Conservation (phyloP, 495 filamentous ascomycete species). For the Lichenothelia convexa region DNA sequence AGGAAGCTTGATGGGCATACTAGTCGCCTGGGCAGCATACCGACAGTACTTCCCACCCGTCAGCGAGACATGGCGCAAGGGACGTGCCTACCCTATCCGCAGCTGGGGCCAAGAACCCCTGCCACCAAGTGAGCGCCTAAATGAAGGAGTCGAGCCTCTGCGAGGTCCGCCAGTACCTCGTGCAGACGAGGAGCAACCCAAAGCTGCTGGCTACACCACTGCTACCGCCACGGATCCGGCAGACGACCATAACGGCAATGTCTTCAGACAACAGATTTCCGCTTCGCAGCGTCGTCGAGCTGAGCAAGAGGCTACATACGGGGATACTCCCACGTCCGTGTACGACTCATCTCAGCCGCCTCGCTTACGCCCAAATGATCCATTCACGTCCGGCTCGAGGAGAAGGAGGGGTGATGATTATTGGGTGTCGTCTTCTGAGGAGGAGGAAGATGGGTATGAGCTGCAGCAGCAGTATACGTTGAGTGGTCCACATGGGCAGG, state of each 20-base stretch:
- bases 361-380: too few relatives aligned
- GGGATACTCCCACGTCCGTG: not conserved
- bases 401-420: constrained; percentile 5
- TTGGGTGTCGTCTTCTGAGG: constrained; percentile 12
- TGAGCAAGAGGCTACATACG: not conserved
- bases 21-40: constrained; percentile 19
- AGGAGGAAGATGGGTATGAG: constrained; percentile 7
- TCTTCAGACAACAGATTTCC: constrained; percentile 16
- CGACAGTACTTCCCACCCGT: constrained; percentile 30
- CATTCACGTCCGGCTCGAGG: too few relatives aligned
- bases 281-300: constrained; percentile 10
- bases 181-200: constrained; percentile 9
- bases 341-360: too few relatives aligned
- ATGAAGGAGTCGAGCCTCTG: constrained; percentile 9
- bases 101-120: constrained; percentile 29
- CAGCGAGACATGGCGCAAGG: constrained; percentile 36
- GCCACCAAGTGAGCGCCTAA: constrained; percentile 4
- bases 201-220: constrained; percentile 4
- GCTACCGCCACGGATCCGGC: constrained; percentile 5
- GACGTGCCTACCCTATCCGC: constrained; percentile 42
- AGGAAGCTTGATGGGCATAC: constrained; percentile 27
- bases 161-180: not conserved
- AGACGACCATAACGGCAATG: constrained; percentile 9
- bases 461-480: constrained; percentile 13
- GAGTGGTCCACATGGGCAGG: constrained; percentile 5